Base-by-base conservation (phyloP, 495 filamentous ascomycete species). In the Amorphotheca resinae region DNA sequence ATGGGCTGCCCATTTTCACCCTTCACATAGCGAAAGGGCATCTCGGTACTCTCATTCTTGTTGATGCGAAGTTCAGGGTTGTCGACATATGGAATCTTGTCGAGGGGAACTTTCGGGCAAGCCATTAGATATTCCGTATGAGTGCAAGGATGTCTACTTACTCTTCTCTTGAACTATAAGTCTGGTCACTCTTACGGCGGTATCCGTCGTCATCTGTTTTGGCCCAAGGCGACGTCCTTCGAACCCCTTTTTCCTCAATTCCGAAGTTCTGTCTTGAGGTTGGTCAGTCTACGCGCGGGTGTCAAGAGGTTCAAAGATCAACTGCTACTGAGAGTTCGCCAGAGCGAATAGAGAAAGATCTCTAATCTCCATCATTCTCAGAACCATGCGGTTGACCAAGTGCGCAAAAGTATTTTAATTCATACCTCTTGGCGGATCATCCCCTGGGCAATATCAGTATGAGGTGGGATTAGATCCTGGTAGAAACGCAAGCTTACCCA, bases 171-270 rank as follows among this genome's bases (percentile, higher is more conserved):
- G 80, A 8, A 88, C 73, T 12, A 96, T 81, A 57, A 93, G 75
- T 44, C 93, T 76, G 28, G 91, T 95, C 8, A 95, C 91, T 45
- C 91, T 70, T 25, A 94, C 91, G 0, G 91, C 91, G 14, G 91
- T 98, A 61, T 98, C 91, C 0, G 91, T 98, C 7, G 91, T 96
- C 91, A 98, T 96, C 62, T 98, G 91, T 52, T 87, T 76, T 12
- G 88, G 86, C 0, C 93, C 93, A 33, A 98, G 68, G 46, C 88
- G 74, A 42, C 91, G 80, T 33, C 89, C 87, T 49, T 77, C 67
- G 55, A 88, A 98, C 18, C 93, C 93, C 60, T 94, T 93, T 57
- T 83, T 85, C 18, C 91, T 77, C 37, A 98, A 66, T 57, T 98
- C 91, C 9, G 83, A 84, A 1, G 91, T 98, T 31, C 91, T 79